phyloP scores from a whole-genome alignment of 129 eudicot species.

The sunflower (Helianthus annuus) region DNA sequence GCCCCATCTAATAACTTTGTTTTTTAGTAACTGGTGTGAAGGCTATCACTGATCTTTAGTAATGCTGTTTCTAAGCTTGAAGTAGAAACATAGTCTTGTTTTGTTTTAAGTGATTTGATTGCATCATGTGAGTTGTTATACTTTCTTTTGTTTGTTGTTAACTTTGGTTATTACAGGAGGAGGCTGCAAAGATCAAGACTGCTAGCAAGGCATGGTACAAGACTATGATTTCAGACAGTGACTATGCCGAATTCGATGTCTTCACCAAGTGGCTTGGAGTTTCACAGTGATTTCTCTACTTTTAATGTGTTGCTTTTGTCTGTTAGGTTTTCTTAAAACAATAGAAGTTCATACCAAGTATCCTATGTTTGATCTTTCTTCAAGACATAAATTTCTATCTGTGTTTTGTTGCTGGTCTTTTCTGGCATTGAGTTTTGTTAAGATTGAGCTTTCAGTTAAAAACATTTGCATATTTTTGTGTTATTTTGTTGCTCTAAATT shows the following conservation, averaged over 20 bases:
- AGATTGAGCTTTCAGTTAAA: constrained; percentile 11
- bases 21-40: background rate
- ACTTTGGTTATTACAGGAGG: constrained; percentile 49
- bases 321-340: constrained; percentile 21
- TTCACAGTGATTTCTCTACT: constrained; percentile 42
- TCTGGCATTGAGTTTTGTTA: constrained; percentile 33
- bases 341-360: constrained; percentile 29
- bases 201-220: constrained; percentile 61
- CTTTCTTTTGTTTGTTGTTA: background rate
- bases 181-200: constrained; percentile 49
- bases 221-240: constrained; percentile 75
- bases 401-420: constrained; percentile 13
- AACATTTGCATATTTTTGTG: background rate
- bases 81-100: background rate
- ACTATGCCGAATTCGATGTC: constrained; percentile 68
- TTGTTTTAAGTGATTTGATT: background rate
- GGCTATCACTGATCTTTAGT: background rate
- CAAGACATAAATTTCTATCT: constrained; percentile 24
- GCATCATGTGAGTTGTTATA: background rate
- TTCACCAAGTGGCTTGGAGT: constrained; percentile 74
- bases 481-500: background rate
- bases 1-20: background rate
- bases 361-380: constrained; percentile 8
- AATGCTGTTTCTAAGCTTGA: background rate
- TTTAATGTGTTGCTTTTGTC: constrained; percentile 11